phyloP scores from a whole-genome alignment of 2,329 filamentous ascomycete genomes.

The Neopestalotiopsis clavispora region DNA sequence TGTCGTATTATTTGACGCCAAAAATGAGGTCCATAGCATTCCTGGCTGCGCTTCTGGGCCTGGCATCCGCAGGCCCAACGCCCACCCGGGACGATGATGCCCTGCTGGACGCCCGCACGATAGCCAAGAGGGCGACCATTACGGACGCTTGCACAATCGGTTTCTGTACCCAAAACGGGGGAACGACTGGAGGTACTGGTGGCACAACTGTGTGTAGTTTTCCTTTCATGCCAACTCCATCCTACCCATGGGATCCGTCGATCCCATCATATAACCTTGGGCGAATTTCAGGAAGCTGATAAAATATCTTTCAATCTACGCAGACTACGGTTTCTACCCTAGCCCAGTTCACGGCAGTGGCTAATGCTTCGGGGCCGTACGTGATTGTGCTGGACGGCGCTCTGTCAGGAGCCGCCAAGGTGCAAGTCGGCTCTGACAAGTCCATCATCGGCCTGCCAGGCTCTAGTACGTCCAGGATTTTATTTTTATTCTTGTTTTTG shows the following conservation, averaged over 20 bases:
- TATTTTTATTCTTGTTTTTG: no score
- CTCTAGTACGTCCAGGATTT: conserved; percentile 31
- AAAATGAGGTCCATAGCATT: conserved; percentile 28
- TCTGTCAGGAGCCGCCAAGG: conserved; percentile 47
- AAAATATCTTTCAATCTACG: not conserved
- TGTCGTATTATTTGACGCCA: not conserved
- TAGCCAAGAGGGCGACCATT: conserved; percentile 28
- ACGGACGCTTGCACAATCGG: conserved; percentile 29
- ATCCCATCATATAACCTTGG: no score
- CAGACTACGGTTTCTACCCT: conserved; percentile 57
- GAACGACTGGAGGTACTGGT: conserved; percentile 59
- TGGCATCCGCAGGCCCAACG: conserved; percentile 27
- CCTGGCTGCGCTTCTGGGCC: conserved; percentile 22
- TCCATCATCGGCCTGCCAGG: conserved; percentile 51
- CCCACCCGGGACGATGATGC: conserved; percentile 13
- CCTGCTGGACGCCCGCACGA: conserved; percentile 20
- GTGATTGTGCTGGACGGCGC: conserved; percentile 52
- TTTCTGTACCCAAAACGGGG: conserved; percentile 26
- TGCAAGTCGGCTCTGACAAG: conserved; percentile 54
- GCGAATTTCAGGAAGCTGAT: not conserved
- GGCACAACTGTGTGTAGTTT: conserved; percentile 45
- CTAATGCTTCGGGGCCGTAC: conserved; percentile 46
- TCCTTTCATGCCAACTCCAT: not conserved
- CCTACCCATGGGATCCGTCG: no score
- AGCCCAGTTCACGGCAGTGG: conserved; percentile 53